Percentiles rank a stretch among this genome's conserved stretches.
phyloP scores from a whole-genome alignment of 192 early-diverging fungal species.

The Coemansia sp. region DNA sequence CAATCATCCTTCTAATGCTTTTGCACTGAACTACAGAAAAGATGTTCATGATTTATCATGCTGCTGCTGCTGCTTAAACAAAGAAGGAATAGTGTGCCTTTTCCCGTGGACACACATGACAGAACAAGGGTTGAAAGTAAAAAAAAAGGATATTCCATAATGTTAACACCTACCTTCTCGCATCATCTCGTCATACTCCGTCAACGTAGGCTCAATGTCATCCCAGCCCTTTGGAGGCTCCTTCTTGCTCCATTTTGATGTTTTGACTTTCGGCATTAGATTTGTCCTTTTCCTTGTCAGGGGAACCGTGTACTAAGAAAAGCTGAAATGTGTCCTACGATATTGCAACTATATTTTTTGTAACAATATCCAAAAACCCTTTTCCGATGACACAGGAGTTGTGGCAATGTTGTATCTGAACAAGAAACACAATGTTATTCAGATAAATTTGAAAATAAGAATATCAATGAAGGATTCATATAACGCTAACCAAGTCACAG shows the following conservation, averaged over 20 bases:
- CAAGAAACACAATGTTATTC: neutral
- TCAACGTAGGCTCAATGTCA: slow-evolving; percentile 90
- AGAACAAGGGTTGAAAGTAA: neutral
- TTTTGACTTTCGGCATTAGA: slow-evolving; percentile 77
- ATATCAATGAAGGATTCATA: no score
- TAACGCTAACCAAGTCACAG: no score
- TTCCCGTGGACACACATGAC: no score
- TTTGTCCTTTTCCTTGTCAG: neutral
- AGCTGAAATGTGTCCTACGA: neutral
- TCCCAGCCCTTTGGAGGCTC: slow-evolving; percentile 93
- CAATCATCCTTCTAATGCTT: no score
- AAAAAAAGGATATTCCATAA: neutral
- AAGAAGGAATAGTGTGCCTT: no score
- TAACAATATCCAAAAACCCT: neutral
- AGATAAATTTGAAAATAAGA: neutral
- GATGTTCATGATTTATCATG: no score
- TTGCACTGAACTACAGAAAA: no score
- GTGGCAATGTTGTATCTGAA: no score
- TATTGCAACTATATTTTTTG: neutral
- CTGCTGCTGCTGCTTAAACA: no score
- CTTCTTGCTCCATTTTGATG: slow-evolving; percentile 67
- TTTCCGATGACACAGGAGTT: neutral
- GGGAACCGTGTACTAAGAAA: neutral
- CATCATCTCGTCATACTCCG: slow-evolving; percentile 91
- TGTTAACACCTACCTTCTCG: slow-evolving; percentile 64